phyloP scores from a whole-genome alignment of 805 yeast species.

The Grigorovia humatica region DNA sequence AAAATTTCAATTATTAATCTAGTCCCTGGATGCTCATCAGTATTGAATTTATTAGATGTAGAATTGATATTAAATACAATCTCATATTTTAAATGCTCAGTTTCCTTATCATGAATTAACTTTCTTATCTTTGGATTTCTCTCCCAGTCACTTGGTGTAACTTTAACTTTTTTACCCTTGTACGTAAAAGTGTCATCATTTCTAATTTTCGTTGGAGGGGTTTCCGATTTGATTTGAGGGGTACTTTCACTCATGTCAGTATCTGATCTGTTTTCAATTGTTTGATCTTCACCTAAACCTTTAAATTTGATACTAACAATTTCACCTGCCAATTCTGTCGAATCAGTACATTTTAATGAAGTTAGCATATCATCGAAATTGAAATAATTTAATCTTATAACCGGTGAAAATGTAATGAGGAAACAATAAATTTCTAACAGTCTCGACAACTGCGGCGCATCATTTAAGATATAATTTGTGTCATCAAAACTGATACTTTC shows the following conservation, averaged over 20 bases:
- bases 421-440: conserved; percentile 16
- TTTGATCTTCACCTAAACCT: background rate
- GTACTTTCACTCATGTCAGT: background rate
- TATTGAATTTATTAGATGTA: conserved; percentile 11
- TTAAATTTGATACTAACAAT: conserved; percentile 8
- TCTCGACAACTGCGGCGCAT: conserved; percentile 11
- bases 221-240: background rate
- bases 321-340: conserved; percentile 15
- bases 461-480: background rate
- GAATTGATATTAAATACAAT: conserved; percentile 10
- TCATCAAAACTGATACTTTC: conserved; percentile 9
- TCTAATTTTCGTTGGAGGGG: background rate
- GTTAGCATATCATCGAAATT: conserved; percentile 18
- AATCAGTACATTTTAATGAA: conserved; percentile 18
- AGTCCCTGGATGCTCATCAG: conserved; percentile 11
- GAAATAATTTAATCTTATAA: conserved; percentile 13
- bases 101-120: conserved; percentile 5
- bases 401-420: conserved; percentile 13
- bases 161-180: background rate
- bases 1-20: conserved; percentile 15
- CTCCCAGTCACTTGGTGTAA: conserved; percentile 3
- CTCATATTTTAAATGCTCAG: conserved; percentile 7
- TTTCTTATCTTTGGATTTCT: conserved; percentile 10
- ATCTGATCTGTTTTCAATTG: background rate
- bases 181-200: background rate